Conservation (phyloP, 2,329 filamentous ascomycete genomes). For the Atkinsonella texensis region DNA sequence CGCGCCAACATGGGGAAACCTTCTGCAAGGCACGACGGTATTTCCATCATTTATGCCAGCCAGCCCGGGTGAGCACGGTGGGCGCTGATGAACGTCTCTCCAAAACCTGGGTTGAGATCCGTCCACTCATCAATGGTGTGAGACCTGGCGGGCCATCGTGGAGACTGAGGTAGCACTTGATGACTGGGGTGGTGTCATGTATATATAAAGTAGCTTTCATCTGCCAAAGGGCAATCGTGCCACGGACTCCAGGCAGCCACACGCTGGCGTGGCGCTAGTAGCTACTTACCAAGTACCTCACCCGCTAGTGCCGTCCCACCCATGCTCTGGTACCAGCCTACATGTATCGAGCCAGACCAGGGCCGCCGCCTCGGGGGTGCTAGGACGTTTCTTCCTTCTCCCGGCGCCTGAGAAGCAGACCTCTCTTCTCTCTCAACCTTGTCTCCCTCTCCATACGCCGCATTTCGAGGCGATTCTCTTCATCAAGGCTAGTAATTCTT, state of each 20-base stretch:
- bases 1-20: too few species aligned
- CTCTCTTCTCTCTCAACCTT: constrained; percentile 22
- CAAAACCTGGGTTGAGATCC: constrained; percentile 25
- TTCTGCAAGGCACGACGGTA: not conserved
- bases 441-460: constrained; percentile 17
- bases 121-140: constrained; percentile 26
- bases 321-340: constrained; percentile 22
- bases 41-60: not conserved
- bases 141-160: constrained; percentile 25
- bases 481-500: constrained; percentile 12
- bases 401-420: constrained; percentile 23
- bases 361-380: constrained; percentile 24
- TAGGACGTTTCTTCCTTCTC: constrained; percentile 27
- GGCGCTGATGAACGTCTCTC: constrained; percentile 18
- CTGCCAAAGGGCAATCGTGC: not conserved
- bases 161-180: constrained; percentile 22
- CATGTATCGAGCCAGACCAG: constrained; percentile 22
- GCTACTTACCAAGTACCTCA: constrained; percentile 15
- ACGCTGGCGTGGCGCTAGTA: constrained; percentile 11
- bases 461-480: constrained; percentile 15
- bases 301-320: constrained; percentile 24
- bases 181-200: constrained; percentile 20
- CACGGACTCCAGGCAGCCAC: constrained; percentile 1
- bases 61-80: constrained; percentile 4
- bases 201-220: constrained; percentile 18